Base-by-base conservation (phyloP, 2,329 filamentous ascomycete species). In the Botryosphaeria agaves region DNA sequence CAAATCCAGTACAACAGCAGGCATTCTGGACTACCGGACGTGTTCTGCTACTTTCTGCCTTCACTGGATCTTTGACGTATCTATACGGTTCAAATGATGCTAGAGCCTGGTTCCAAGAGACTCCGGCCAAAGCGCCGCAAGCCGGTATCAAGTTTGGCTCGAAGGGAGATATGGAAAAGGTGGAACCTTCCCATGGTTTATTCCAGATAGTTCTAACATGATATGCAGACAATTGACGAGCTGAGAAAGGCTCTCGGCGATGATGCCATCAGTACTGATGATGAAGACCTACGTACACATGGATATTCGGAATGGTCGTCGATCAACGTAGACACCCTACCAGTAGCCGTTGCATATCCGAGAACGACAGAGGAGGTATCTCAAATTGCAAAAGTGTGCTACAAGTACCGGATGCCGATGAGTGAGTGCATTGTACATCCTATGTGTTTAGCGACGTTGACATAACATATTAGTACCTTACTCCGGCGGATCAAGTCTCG, bases 401-500 rank as follows among this genome's bases (percentile, higher is more conserved):
- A 78, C 55, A 76, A 76, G 48, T 76, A 84, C 52, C 73, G 67
- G 11, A 69, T 93, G 32, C 85, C 85, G 1, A 79, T 93, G 57
- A 57, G 52, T 56, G 45, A 26, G 48, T 31, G n/a, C 7, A 4
- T 14, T 7, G 15, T 18, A 14, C n/a, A 11, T 26, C 26, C 26
- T n/a, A 9, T 20, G 11, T 16, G 16, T 18, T n/a, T n/a, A 14
- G 5, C 11, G 20, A 26, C 7, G 8, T 14, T 25, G 12, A 32
- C 23, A 11, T 11, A 7, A n/a, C 11, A 9, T 14, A 15, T 16
- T 26, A 56, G 78, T 89, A 35, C 77, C 82, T 0, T 93, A 80
- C 47, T 89, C 81, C 1, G 84, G 83, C 3, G 85, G 84, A 9
- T 78, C 81, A 0, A 87, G 79, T 40, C 61, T 94, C 0, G 85